Conservation (phyloP, 805 yeast species). For the Jamesozyma piceae region DNA sequence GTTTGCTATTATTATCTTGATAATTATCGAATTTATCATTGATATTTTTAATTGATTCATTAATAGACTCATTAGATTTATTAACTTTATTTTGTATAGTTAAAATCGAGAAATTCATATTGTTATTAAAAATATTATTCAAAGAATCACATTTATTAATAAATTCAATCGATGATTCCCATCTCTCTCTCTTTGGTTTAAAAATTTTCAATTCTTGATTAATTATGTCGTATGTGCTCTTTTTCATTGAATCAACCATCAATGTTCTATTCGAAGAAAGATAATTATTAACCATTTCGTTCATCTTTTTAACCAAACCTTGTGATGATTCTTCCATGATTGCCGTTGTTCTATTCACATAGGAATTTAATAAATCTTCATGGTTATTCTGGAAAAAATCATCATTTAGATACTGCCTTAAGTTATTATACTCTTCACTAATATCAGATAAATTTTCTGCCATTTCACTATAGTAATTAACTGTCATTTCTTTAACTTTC, state of each 20-base stretch:
- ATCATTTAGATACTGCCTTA: conserved; percentile 24
- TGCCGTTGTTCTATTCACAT: conserved; percentile 19
- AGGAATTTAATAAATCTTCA: conserved; percentile 18
- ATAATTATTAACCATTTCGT: conserved; percentile 18
- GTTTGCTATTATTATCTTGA: conserved; percentile 1
- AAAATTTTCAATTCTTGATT: conserved; percentile 23
- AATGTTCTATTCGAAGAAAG: conserved; percentile 18
- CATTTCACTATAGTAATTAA: conserved; percentile 13
- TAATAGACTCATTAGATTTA: conserved; percentile 12
- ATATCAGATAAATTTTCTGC: conserved; percentile 24
- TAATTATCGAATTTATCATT: conserved; percentile 12
- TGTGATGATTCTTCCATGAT: conserved; percentile 19
- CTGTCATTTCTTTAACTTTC: conserved; percentile 12
- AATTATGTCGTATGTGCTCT: conserved; percentile 23
- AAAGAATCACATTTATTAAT: conserved; percentile 29
- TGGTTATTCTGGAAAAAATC: conserved; percentile 26
- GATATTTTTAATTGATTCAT: conserved; percentile 12
- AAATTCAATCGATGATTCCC: conserved; percentile 25
- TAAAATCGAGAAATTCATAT: conserved; percentile 12
- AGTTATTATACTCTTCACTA: conserved; percentile 26
- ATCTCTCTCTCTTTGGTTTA: conserved; percentile 23
- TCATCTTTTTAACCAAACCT: conserved; percentile 14
- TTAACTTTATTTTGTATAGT: conserved; percentile 14
- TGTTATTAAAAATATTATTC: conserved; percentile 17
- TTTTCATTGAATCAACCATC: conserved; percentile 20